phyloP scores from a whole-genome alignment of 1,284 basidiomycete genomes.

The Rhodotorula mucilaginosa region DNA sequence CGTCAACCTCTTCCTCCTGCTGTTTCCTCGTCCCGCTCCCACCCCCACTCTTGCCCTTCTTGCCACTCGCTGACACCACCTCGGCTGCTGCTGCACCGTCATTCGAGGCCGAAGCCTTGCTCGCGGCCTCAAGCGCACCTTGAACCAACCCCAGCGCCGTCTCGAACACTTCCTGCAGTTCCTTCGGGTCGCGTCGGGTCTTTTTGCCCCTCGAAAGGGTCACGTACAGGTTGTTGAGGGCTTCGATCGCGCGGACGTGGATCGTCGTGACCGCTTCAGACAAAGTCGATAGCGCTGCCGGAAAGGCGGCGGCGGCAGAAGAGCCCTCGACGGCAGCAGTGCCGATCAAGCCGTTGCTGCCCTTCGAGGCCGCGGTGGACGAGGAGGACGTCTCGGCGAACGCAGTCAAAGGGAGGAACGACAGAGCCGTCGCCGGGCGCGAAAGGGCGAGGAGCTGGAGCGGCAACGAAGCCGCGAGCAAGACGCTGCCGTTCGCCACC shows the following conservation, averaged over 20 bases:
- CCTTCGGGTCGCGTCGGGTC: constrained; percentile 8
- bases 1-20: constrained; percentile 26
- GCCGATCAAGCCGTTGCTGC: constrained; percentile 17
- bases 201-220: constrained; percentile 53
- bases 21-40: constrained; percentile 3
- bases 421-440: constrained; percentile 21
- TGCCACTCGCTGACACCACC: neutral
- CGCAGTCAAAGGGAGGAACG: constrained; percentile 28
- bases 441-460: constrained; percentile 35
- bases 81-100: neutral
- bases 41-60: constrained; percentile 9
- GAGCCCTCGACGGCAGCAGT: constrained; percentile 24
- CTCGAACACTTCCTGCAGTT: constrained; percentile 33
- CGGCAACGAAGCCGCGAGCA: constrained; percentile 27
- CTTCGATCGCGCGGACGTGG: constrained; percentile 80
- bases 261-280: constrained; percentile 51
- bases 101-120: neutral
- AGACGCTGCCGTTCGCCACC: constrained; percentile 34
- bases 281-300: constrained; percentile 21
- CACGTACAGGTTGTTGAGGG: constrained; percentile 84
- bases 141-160: constrained; percentile 20
- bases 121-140: constrained; percentile 13
- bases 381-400: constrained; percentile 4
- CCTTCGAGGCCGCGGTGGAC: no score
- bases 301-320: constrained; percentile 1